phyloP scores from a whole-genome alignment of 306 rosid genomes.

The Alnus glutinosa region DNA sequence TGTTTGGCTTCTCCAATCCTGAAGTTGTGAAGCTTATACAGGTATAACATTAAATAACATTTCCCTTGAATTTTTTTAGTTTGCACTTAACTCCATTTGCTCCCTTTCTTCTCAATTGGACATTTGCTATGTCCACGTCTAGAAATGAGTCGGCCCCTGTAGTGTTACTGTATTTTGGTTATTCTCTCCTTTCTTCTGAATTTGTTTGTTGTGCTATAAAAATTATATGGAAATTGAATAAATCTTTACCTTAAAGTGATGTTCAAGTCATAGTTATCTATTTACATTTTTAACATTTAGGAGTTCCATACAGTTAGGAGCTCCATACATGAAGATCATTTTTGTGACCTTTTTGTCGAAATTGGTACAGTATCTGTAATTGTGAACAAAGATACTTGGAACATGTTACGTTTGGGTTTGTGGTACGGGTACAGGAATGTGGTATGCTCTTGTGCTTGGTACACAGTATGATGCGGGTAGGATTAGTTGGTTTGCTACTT shows the following conservation, averaged over 20 bases:
- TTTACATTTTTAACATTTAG: not conserved
- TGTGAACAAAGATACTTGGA: not conserved
- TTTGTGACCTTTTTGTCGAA: too few species aligned
- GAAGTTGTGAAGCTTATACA: conserved; percentile 74
- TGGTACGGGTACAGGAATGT: not conserved
- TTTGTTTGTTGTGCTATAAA: not conserved
- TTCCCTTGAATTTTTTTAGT: conserved; percentile 1
- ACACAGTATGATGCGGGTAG: not conserved
- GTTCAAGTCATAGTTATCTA: not conserved
- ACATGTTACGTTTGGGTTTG: not conserved
- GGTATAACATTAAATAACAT: conserved; percentile 43
- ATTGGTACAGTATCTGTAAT: not conserved
- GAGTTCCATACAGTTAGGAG: not conserved
- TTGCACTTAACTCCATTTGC: not conserved
- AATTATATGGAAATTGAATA: not conserved
- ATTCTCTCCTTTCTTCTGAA: too few species aligned
- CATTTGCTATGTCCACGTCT: not conserved
- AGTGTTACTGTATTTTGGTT: not conserved
- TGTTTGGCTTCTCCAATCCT: conserved; percentile 92
- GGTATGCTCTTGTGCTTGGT: not conserved
- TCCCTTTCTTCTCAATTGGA: not conserved
- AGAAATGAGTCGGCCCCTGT: not conserved
- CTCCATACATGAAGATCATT: not conserved
- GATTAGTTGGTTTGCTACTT: not conserved
- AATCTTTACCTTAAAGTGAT: too few species aligned